These are phyloP conservation scores for Pseudisothecium myosuroides DNA, from an alignment of 225 moss, liverwort and hornwort genomes.

Conservation along the genomic window DNA sequence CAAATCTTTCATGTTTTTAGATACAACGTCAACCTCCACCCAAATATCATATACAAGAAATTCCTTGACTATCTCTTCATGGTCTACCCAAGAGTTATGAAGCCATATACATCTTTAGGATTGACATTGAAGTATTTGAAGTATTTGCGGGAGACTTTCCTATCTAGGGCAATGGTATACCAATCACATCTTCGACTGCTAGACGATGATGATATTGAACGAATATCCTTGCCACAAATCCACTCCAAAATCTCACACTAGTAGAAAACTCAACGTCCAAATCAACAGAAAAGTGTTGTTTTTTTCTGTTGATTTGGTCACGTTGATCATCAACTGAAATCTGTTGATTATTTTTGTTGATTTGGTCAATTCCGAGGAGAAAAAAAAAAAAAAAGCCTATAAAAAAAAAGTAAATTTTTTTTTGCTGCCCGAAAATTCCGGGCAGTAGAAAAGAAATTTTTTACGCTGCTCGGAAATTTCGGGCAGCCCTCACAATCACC, in stretches of 20 bases:
- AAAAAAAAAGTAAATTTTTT: too few relatives aligned
- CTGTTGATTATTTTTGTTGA: too few relatives aligned
- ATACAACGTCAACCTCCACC: background rate
- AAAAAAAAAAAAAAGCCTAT: too few relatives aligned
- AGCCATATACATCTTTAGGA: background rate
- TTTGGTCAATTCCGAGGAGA: too few relatives aligned
- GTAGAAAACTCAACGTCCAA: too few relatives aligned
- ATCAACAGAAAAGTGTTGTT: too few relatives aligned
- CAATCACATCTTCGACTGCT: background rate
- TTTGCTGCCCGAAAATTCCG: too few relatives aligned
- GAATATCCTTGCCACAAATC: background rate
- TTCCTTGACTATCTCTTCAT: background rate
- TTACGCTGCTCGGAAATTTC: too few relatives aligned
- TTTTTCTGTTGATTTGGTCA: too few relatives aligned
- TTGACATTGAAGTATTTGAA: background rate
- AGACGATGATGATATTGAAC: background rate
- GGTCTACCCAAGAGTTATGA: background rate
- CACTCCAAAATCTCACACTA: background rate
- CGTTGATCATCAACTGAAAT: too few relatives aligned
- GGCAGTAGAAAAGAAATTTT: too few relatives aligned
- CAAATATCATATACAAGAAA: background rate
- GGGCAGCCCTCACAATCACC: too few relatives aligned
- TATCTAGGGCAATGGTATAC: background rate
- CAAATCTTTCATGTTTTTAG: background rate
- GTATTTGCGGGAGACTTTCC: background rate